Base-by-base conservation (phyloP, 1,284 basidiomycete genomes). In the Tylopilus sp. region DNA sequence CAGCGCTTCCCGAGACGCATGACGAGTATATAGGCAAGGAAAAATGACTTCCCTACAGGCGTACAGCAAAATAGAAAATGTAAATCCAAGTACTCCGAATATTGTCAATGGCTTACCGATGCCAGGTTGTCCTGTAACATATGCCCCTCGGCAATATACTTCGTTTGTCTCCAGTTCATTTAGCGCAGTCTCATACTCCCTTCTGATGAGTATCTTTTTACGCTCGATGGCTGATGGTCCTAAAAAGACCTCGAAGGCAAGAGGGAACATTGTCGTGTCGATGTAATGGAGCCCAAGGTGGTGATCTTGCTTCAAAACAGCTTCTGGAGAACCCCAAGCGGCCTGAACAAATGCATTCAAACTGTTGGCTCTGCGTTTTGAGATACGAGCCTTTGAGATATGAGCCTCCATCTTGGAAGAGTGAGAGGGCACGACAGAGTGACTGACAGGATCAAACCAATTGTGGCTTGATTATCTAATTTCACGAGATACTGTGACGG, bases 71-170 rank as follows among this genome's bases (percentile, higher is more conserved):
- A 34, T 9, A 2, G 17, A 18, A 3, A 35, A 12, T 7, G n/a
- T 20, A 9, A 24, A 6, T n/a, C 18, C 11, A 26, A 20, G 34
- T 20, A 14, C 8, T 8, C 14, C 18, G 7, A 24, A 17, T 2
- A 10, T 15, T 12, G 18, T n/a, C 12, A 1, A 21, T 4, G 26
- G 33, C 50, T 30, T 20, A 53, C 50, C 50, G 2, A 53, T 53
- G 7, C 44, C 52, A 24, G 44, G 40, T 5, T 53, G 50, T 11
- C 52, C 52, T 24, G 34, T 45, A 29, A 53, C 29, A 9, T 37
- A 53, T 3, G 35, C 37, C 4, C 42, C 31, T 5, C 0, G 0
- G 2, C 4, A 0, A 18, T 52, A 53, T 28, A 28, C 26, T 5
- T 0, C 3, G 1, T 33, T 2, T 17, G 34, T 37, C 28, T 52